Evolutionary conservation across 2,329 filamentous ascomycete species (phyloP).

Genomic region (Lojkania enalia): DNA sequence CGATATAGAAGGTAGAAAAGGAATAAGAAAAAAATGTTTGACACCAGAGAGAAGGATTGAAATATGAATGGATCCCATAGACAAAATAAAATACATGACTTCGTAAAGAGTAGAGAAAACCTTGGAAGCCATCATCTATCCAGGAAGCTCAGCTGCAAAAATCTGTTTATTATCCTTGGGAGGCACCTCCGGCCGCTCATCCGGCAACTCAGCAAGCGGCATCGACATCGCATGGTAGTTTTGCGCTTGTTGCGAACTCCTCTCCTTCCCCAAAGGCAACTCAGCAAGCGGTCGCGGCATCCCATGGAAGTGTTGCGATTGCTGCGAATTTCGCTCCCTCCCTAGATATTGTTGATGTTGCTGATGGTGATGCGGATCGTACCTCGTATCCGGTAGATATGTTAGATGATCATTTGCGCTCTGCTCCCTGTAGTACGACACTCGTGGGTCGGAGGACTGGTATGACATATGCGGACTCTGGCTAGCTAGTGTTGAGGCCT

Average conservation of each 20-base stretch:
- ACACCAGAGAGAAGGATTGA: too few relatives aligned
- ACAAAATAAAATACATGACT: too few relatives aligned
- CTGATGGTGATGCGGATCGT: conserved; percentile 7
- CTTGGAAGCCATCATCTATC: too few relatives aligned
- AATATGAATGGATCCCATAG: too few relatives aligned
- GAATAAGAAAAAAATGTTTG: too few relatives aligned
- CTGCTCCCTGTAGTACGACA: conserved; percentile 1
- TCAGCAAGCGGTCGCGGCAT: conserved; percentile 3
- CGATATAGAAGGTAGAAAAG: too few relatives aligned
- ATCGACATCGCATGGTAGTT: background rate
- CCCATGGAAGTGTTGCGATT: background rate
- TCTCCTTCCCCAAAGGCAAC: too few relatives aligned
- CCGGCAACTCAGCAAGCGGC: conserved; percentile 11
- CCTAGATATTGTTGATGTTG: conserved; percentile 5
- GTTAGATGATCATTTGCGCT: background rate
- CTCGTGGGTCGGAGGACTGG: conserved; percentile 3
- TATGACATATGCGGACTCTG: conserved; percentile 13
- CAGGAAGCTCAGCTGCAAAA: conserved; percentile 18
- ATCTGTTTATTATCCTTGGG: conserved; percentile 12
- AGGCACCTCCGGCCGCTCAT: conserved; percentile 15
- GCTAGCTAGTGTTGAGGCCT: conserved; percentile 13
- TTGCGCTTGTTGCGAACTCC: conserved; percentile 1
- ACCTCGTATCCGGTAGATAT: conserved; percentile 15
- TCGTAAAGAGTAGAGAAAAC: too few relatives aligned
- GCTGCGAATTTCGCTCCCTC: conserved; percentile 2